Evolutionary conservation across 306 rosid genomes (phyloP).

Genomic region (Cucumis hystrix): DNA sequence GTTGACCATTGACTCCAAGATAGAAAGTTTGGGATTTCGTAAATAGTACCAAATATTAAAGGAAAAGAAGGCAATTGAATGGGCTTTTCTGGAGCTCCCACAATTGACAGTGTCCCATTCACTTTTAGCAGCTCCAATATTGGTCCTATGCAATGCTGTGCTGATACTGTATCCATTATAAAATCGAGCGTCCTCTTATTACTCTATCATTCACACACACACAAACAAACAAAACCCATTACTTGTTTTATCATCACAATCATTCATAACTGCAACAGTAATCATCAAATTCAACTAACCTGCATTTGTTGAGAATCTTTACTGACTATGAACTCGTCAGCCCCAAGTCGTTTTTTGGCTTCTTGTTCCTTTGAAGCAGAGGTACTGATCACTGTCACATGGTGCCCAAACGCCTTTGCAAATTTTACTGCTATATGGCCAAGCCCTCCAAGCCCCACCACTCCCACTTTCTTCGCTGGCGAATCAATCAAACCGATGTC

Average conservation of each 20-base stretch:
- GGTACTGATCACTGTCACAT: slow-evolving; percentile 66
- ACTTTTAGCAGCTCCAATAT: slow-evolving; percentile 56
- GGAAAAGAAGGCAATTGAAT: slow-evolving; percentile 47
- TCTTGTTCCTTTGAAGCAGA: slow-evolving; percentile 52
- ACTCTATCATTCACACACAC: neutral
- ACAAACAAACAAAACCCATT: too few relatives aligned
- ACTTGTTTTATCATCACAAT: too few relatives aligned
- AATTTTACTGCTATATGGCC: slow-evolving; percentile 73
- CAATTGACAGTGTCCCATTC: slow-evolving; percentile 37
- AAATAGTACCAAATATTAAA: slow-evolving; percentile 40
- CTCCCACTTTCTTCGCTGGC: slow-evolving; percentile 35
- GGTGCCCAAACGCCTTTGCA: slow-evolving; percentile 64
- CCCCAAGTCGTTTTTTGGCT: slow-evolving; percentile 46
- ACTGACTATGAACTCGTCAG: slow-evolving; percentile 52
- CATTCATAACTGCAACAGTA: too few relatives aligned
- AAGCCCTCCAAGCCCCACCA: slow-evolving; percentile 66
- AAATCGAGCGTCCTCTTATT: slow-evolving; percentile 34
- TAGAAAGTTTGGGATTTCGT: neutral
- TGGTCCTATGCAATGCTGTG: slow-evolving; percentile 31
- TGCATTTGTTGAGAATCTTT: slow-evolving; percentile 36
- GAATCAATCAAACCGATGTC: slow-evolving; percentile 29
- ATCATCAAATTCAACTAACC: slow-evolving; percentile 6
- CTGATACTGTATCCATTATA: slow-evolving; percentile 54
- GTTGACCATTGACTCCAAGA: neutral
- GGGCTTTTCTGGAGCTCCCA: slow-evolving; percentile 66